Evolutionary conservation across 768 basidiomycete genomes (phyloP).

Genomic region (Russula sp.): DNA sequence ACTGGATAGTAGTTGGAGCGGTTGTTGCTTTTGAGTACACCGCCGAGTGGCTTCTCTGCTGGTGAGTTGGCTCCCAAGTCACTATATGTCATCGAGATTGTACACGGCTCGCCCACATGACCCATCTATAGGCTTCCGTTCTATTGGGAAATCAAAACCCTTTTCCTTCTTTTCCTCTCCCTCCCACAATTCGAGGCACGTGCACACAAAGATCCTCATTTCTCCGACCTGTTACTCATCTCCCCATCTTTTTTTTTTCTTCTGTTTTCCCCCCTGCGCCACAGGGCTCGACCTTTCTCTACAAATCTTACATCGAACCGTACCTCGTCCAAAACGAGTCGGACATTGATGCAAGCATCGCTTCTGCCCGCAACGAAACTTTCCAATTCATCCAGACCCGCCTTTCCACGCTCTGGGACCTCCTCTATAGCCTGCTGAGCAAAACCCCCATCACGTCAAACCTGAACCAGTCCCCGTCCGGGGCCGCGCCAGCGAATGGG

Average conservation of each 20-base stretch:
- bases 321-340: slow-evolving; percentile 58
- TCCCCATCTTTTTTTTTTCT: not conserved
- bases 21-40: slow-evolving; percentile 62
- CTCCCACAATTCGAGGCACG: slow-evolving; percentile 67
- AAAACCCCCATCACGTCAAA: slow-evolving; percentile 35
- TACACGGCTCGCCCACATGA: slow-evolving; percentile 19
- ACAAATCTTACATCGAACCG: slow-evolving; percentile 57
- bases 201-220: slow-evolving; percentile 10
- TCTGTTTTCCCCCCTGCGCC: not conserved
- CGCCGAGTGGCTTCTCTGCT: slow-evolving; percentile 62
- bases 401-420: slow-evolving; percentile 48
- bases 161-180: slow-evolving; percentile 63
- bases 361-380: slow-evolving; percentile 51
- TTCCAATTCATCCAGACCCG: slow-evolving; percentile 56
- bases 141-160: slow-evolving; percentile 71
- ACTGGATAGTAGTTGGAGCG: slow-evolving; percentile 61
- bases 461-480: slow-evolving; percentile 7
- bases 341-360: slow-evolving; percentile 57
- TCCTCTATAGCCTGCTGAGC: slow-evolving; percentile 45
- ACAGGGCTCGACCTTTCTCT: slow-evolving; percentile 68
- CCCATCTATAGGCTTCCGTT: slow-evolving; percentile 58
- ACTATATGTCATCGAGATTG: not conserved
- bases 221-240: not conserved
- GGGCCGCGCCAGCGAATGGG: slow-evolving; percentile 8
- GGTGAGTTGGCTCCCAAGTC: slow-evolving; percentile 42